These are phyloP conservation scores for Cystobasidiaceae sp. DNA, from an alignment of 1,284 basidiomycete species.

Conservation along the genomic window DNA sequence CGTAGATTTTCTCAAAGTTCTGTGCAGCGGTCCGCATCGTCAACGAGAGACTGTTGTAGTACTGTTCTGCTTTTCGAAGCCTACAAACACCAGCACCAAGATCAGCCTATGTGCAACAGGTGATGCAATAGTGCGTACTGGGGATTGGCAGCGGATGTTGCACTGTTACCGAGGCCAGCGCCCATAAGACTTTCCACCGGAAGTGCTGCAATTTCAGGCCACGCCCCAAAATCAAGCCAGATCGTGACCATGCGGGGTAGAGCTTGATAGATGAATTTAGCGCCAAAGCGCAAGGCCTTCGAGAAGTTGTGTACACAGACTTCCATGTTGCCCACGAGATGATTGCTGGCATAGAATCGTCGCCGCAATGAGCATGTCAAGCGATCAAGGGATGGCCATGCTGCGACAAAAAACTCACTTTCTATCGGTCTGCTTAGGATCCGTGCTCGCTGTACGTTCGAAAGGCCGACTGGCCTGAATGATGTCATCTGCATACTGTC, in stretches of 20 bases:
- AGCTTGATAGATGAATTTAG: conserved; percentile 95
- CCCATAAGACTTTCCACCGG: neutral
- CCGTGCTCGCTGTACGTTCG: neutral
- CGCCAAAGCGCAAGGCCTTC: conserved; percentile 72
- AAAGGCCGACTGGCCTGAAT: conserved; percentile 18
- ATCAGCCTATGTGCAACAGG: neutral
- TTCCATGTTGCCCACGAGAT: conserved; percentile 7
- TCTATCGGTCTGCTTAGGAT: neutral
- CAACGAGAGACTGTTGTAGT: neutral
- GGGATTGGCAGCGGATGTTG: neutral
- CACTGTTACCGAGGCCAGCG: neutral
- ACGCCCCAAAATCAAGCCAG: conserved; percentile 89
- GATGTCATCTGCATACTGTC: conserved; percentile 71
- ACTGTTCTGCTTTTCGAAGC: conserved; percentile 1
- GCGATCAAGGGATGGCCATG: neutral
- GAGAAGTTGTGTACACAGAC: conserved; percentile 61
- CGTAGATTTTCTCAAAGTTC: conserved; percentile 57
- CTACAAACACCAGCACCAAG: neutral
- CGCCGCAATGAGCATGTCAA: neutral
- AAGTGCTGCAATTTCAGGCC: neutral
- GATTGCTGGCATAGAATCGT: neutral
- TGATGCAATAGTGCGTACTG: neutral
- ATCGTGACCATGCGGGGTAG: conserved; percentile 89
- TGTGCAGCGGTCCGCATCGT: conserved; percentile 41
- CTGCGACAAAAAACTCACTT: conserved; percentile 4